Conservation (phyloP, 2,329 filamentous ascomycete species). For the Parastagonospora nodorum region DNA sequence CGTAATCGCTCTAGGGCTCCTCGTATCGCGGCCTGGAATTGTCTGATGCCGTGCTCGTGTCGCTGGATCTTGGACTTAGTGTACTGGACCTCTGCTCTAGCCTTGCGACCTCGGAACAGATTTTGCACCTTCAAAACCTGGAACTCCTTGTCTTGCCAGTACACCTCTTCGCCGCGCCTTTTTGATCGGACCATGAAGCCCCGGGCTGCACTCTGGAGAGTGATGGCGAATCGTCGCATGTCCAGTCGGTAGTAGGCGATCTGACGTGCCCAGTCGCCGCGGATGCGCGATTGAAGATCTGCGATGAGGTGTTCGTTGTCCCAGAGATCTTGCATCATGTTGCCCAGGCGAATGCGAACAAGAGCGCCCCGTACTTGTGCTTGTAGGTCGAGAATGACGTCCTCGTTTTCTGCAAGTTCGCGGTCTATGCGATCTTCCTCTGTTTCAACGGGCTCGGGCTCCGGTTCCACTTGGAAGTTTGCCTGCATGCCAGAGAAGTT, state of each 20-base stretch:
- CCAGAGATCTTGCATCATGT: conserved; percentile 89
- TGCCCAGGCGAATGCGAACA: conserved; percentile 74
- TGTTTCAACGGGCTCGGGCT: conserved; percentile 76
- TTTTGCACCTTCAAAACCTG: conserved; percentile 82
- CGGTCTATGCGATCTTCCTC: conserved; percentile 87
- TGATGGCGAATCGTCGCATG: conserved; percentile 80
- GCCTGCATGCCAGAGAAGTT: conserved; percentile 98
- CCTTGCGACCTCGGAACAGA: conserved; percentile 71
- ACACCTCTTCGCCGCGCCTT: conserved; percentile 65
- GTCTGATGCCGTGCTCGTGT: conserved; percentile 52
- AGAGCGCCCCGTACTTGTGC: conserved; percentile 83
- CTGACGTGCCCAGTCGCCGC: conserved; percentile 86
- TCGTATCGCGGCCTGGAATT: conserved; percentile 64
- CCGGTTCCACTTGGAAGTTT: conserved; percentile 87
- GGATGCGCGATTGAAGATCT: conserved; percentile 83
- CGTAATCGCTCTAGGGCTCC: conserved; percentile 51
- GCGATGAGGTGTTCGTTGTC: conserved; percentile 77
- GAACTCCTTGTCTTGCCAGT: conserved; percentile 72
- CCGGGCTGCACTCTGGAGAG: conserved; percentile 78
- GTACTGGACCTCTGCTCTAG: conserved; percentile 51
- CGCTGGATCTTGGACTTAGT: conserved; percentile 54
- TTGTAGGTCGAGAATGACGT: conserved; percentile 77
- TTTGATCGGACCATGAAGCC: conserved; percentile 74
- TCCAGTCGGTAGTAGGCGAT: conserved; percentile 79
- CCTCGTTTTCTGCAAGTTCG: conserved; percentile 78